Evolutionary conservation across 441 rosid genomes (phyloP).

Genomic region (Pelargonium exstipulatum): DNA sequence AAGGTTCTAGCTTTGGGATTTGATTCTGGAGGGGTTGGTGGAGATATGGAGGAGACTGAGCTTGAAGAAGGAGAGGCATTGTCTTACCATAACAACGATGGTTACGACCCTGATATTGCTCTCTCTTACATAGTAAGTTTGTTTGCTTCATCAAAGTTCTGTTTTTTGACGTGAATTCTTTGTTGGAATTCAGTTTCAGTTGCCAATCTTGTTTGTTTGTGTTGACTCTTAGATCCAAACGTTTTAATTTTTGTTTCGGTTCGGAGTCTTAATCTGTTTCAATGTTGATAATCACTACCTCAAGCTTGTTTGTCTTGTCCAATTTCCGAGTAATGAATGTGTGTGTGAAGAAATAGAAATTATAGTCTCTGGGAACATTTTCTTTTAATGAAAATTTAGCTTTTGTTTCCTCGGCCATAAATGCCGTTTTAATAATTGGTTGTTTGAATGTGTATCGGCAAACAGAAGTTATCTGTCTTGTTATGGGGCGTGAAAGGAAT

Average conservation of each 20-base stretch:
- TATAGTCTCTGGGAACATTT: neutral
- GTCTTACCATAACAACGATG: constrained; percentile 52
- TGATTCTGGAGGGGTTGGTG: constrained; percentile 21
- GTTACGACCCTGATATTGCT: constrained; percentile 56
- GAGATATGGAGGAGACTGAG: constrained; percentile 77
- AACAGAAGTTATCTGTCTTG: too few relatives aligned
- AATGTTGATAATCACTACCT: constrained; percentile 3
- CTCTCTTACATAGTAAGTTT: constrained; percentile 76
- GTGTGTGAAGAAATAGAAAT: neutral
- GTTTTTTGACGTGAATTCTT: neutral
- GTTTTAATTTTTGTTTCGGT: neutral
- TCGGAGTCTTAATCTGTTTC: neutral
- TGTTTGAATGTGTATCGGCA: neutral
- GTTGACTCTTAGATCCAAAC: constrained; percentile 29
- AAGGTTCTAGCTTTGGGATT: constrained; percentile 50
- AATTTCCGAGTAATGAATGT: neutral
- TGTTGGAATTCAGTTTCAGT: constrained; percentile 48
- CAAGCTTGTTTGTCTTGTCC: neutral
- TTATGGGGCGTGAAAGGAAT: too few relatives aligned
- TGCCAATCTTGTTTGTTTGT: constrained; percentile 75
- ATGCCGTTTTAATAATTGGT: neutral
- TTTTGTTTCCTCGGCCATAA: too few relatives aligned
- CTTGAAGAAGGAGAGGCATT: constrained; percentile 98
- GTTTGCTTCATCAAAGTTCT: neutral
- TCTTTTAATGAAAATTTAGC: neutral